Evolutionary conservation across 257 asterid genomes (phyloP).

Genomic region (Craterostigma plantagineum): DNA sequence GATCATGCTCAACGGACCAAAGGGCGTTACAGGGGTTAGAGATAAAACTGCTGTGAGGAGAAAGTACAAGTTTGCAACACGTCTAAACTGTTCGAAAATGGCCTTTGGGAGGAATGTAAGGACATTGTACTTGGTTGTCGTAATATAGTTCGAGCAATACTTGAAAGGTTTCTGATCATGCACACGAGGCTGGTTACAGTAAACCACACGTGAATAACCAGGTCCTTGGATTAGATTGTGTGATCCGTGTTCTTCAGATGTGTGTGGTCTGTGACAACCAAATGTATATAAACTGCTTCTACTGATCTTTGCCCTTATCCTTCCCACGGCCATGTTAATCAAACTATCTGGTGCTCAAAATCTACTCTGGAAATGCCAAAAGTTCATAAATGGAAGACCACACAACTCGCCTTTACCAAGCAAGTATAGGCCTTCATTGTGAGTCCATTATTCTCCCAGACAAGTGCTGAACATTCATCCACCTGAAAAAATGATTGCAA

Average conservation of each 20-base stretch:
- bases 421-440: constrained; percentile 22
- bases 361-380: not conserved
- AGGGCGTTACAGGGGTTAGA: constrained; percentile 67
- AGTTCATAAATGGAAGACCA: constrained; percentile 10
- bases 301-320: constrained; percentile 54
- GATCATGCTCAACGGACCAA: constrained; percentile 67
- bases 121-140: constrained; percentile 91
- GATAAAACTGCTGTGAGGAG: constrained; percentile 77
- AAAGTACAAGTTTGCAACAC: constrained; percentile 92
- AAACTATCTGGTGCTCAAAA: constrained; percentile 10
- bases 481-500: no score
- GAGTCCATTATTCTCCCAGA: constrained; percentile 13
- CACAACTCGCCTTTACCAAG: constrained; percentile 19
- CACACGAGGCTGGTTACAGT: constrained; percentile 63
- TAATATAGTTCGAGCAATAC: constrained; percentile 56
- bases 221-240: constrained; percentile 50
- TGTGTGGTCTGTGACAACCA: constrained; percentile 39
- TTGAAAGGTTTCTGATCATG: constrained; percentile 54
- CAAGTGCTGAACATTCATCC: constrained; percentile 1
- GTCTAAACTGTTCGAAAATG: constrained; percentile 75
- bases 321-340: constrained; percentile 56
- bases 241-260: constrained; percentile 26
- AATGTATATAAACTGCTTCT: constrained; percentile 78
- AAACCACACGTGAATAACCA: constrained; percentile 64
- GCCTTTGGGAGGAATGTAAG: constrained; percentile 85